Base-by-base conservation (phyloP, 257 asterid species). In the Anisodus tanguticus region DNA sequence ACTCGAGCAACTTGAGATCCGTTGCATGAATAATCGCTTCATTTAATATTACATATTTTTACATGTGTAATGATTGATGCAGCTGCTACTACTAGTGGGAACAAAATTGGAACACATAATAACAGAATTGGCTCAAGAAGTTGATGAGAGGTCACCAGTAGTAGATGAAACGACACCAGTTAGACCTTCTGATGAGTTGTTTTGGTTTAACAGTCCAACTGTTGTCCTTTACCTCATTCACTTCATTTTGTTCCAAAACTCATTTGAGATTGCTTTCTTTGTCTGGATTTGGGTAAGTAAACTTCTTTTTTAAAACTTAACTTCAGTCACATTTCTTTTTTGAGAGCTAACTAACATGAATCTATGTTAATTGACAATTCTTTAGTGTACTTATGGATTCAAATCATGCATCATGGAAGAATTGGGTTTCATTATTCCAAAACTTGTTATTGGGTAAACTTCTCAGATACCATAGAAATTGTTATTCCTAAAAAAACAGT, bases 351-450 rank as follows among this genome's bases (percentile, higher is more conserved):
- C 15, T 26, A 9, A 47, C 15, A 51, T 9, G 4, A 45, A 54
- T 10, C 51, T 4, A 64, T 26, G 35, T 59, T n/a, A 31, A 57
- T 51, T 60, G 35, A 59, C 47, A 78, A 2, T 43, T 64, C 8
- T 87, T 6, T 91, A 94, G 99, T 70, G 81, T 83, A 92, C 98
- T n/a, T 93, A 93, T 53, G 97, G 98, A 35, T 88, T 92, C 89
- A 86, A 84, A 79, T 94, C 99, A 66, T 97, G 99, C 91, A 95
- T 97, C 88, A 93, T 97, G 98, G 99, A 95, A 87, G 85, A 87
- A 2, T 41, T 95, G 90, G 80, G 82, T 5, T 92, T 88, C 88
- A 88, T 91, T 76, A 92, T 95, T 47, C 95, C 99, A 45, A 89
- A 94, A 83, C 89, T 97, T 41, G 82, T 93, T 11, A 26, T 93